Conservation (phyloP, 495 filamentous ascomycete genomes). For the Aspergillus heteromorphus region DNA sequence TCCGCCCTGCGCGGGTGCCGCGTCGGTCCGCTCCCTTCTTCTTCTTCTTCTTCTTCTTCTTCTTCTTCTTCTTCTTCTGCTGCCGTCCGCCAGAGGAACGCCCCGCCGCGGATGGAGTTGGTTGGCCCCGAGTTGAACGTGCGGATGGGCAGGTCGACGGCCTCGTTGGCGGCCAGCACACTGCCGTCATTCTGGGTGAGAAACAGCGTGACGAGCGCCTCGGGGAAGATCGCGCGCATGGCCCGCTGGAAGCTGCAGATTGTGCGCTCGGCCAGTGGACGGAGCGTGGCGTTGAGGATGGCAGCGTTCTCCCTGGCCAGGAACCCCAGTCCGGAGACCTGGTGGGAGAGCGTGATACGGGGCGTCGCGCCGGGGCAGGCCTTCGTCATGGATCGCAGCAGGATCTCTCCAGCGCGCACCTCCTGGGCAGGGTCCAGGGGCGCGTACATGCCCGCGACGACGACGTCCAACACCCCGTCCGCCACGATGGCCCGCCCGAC, state of each 20-base stretch:
- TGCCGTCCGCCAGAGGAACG: conserved; percentile 29
- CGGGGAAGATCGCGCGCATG: conserved; percentile 28
- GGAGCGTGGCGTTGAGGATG: conserved; percentile 47
- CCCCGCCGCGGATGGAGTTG: conserved; percentile 48
- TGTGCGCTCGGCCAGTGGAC: conserved; percentile 38
- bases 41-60: no score
- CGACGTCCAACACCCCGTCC: conserved; percentile 36
- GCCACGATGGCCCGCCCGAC: conserved; percentile 7
- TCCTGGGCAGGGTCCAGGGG: conserved; percentile 42
- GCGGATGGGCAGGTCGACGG: conserved; percentile 42
- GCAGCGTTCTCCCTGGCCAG: conserved; percentile 49
- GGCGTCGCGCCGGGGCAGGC: conserved; percentile 2
- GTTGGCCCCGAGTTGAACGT: conserved; percentile 50
- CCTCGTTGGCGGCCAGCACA: conserved; percentile 35
- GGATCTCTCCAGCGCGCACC: conserved; percentile 6
- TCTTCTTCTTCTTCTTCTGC: conserved; percentile 25
- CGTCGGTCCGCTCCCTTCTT: no score
- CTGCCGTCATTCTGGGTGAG: conserved; percentile 52
- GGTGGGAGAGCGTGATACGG: conserved; percentile 26
- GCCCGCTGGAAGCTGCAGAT: conserved; percentile 39
- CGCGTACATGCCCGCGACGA: conserved; percentile 53
- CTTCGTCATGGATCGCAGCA: not conserved
- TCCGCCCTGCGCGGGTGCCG: conserved; percentile 11
- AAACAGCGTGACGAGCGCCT: conserved; percentile 35
- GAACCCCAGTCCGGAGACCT: conserved; percentile 44